Evolutionary conservation across 2,329 filamentous ascomycete species (phyloP).

Genomic region (Cladophialophora immunda): DNA sequence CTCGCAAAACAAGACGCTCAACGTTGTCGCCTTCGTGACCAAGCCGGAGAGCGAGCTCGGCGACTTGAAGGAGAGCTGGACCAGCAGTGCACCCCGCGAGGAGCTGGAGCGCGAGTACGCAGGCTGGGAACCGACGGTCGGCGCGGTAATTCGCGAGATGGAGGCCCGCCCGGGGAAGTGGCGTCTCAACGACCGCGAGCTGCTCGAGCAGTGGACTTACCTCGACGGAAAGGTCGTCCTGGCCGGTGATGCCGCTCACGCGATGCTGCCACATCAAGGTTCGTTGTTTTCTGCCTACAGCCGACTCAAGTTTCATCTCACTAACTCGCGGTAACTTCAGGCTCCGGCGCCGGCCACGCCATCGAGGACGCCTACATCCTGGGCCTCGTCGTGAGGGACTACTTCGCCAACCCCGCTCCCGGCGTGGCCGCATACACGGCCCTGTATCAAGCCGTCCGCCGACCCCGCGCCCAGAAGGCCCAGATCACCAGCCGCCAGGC

Average conservation of each 20-base stretch:
- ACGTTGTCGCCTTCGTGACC: conserved; percentile 49
- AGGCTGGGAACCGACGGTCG: conserved; percentile 27
- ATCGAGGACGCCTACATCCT: conserved; percentile 67
- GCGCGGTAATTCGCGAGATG: conserved; percentile 29
- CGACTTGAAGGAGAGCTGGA: conserved; percentile 51
- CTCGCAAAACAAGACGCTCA: conserved; percentile 46
- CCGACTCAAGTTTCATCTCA: neutral
- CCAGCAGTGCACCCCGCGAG: conserved; percentile 41
- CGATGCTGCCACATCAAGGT: conserved; percentile 45
- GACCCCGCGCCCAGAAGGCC: conserved; percentile 29
- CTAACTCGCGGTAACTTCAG: conserved; percentile 49
- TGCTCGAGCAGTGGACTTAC: conserved; percentile 34
- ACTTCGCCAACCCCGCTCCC: conserved; percentile 39
- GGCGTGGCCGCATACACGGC: conserved; percentile 37
- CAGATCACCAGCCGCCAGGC: conserved; percentile 26
- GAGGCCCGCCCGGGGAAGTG: conserved; percentile 28
- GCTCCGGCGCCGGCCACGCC: conserved; percentile 69
- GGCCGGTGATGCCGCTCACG: conserved; percentile 47
- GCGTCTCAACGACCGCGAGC: conserved; percentile 32
- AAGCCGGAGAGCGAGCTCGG: conserved; percentile 43
- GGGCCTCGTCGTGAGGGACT: conserved; percentile 23
- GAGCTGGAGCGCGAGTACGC: conserved; percentile 37
- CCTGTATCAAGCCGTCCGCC: conserved; percentile 27
- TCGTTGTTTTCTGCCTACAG: neutral
- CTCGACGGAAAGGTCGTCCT: conserved; percentile 39